phyloP scores from a whole-genome alignment of 306 rosid genomes.

The Cucumis hystrix region DNA sequence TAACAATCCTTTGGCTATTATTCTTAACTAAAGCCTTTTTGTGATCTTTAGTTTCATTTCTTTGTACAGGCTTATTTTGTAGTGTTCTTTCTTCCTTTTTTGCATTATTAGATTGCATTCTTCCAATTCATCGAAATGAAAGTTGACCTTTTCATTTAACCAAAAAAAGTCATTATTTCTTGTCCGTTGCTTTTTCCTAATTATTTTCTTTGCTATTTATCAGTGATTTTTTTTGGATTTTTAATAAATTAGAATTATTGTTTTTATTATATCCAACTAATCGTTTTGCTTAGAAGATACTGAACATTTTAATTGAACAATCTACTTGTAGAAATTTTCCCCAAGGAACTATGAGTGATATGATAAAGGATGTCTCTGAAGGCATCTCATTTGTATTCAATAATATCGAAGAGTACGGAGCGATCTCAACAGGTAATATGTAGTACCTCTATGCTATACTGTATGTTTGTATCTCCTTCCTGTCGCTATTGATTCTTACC shows the following conservation, averaged over 20 bases:
- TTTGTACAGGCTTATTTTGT: neutral
- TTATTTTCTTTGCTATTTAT: neutral
- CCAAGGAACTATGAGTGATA: slow-evolving; percentile 83
- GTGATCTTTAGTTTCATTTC: neutral
- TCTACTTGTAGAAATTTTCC: slow-evolving; percentile 67
- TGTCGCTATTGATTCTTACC: neutral
- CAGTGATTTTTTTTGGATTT: neutral
- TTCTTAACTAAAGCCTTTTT: neutral
- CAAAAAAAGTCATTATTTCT: neutral
- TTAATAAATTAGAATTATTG: neutral
- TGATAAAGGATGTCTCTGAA: slow-evolving; percentile 72
- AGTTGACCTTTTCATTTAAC: neutral
- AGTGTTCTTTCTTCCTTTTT: neutral
- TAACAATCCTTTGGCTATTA: neutral
- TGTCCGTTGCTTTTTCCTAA: neutral
- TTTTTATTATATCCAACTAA: neutral
- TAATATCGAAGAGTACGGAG: slow-evolving; percentile 83
- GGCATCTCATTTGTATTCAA: slow-evolving; percentile 89
- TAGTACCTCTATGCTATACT: neutral
- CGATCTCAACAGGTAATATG: slow-evolving; percentile 59
- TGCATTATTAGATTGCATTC: neutral
- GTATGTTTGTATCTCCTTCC: neutral
- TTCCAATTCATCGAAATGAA: neutral
- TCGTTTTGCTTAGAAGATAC: neutral
- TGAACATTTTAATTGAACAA: neutral